Evolutionary conservation across 2,329 filamentous ascomycete genomes (phyloP).

Genomic region (Sordariomycetes sp.): DNA sequence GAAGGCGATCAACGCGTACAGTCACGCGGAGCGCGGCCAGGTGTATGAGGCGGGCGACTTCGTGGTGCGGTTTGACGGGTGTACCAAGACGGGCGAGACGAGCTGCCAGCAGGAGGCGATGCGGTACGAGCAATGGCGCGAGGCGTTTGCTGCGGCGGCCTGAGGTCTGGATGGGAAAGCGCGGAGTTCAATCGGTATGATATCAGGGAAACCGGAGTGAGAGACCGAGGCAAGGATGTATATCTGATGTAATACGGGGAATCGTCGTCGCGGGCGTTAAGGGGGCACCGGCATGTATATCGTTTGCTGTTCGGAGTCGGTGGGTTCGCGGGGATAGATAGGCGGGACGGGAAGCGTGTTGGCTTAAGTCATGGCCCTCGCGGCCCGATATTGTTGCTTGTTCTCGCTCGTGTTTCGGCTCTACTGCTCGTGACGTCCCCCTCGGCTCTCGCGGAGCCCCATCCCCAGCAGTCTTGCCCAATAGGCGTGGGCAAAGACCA

Average conservation of each 20-base stretch:
- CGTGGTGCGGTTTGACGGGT: constrained; percentile 65
- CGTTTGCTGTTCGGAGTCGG: neutral
- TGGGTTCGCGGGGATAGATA: neutral
- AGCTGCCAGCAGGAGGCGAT: constrained; percentile 39
- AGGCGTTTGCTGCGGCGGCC: constrained; percentile 1
- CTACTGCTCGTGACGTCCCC: neutral
- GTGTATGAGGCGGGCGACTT: constrained; percentile 77
- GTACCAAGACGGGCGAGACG: constrained; percentile 40
- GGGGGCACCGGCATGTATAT: neutral
- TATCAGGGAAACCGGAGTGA: neutral
- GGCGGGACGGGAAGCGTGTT: neutral
- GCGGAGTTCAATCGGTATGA: neutral
- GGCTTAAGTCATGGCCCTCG: neutral
- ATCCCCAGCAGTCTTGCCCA: neutral
- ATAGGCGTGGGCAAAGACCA: too few relatives aligned
- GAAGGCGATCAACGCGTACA: constrained; percentile 69
- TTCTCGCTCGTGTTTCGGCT: neutral
- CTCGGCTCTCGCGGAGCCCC: neutral
- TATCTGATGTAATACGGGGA: neutral
- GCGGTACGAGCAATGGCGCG: constrained; percentile 1
- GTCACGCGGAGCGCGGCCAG: constrained; percentile 36
- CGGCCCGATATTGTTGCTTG: neutral
- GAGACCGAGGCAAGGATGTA: neutral
- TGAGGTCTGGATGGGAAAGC: neutral
- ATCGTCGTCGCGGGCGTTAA: neutral